Evolutionary conservation across 192 early-diverging fungal genomes (phyloP), one percentile per base, ranked within the genome.

Genomic region (Coemansia sp.): DNA sequence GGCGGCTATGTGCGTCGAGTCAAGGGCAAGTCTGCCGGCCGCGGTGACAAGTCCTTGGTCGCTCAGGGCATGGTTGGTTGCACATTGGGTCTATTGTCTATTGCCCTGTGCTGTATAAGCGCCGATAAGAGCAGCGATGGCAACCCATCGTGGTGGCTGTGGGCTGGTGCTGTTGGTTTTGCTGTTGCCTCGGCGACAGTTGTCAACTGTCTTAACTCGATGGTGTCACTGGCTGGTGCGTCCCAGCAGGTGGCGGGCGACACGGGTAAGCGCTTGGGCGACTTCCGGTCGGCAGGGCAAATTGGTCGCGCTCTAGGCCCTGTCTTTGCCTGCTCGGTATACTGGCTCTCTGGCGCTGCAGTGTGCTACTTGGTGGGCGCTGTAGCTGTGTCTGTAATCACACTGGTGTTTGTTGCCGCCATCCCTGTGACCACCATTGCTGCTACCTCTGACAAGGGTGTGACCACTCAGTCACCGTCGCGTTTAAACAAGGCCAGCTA

Each of bases 181-280:
- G 93, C 96, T 0, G 85, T 99, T 53, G 95, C 97, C 0, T 93
- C 91, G 66, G 97, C 95, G 12, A 99, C 97, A 0, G 97, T 99
- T 0, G 96, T 97, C 40, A 98, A 93, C 72, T 92, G 90, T 52
- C 77, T 99, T 43, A 99, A 94, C 53, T 79, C 85, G 20, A 76
- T 86, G 58, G 85, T 83, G 5, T 86, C 85, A 50, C 46, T 86
- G 53, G 75, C 69, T 3, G 79, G 71, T 41, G 68, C 13, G 27
- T 52, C 24, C 9, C 22, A 49, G 43, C 20, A 11, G 12, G 41
- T 29, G 31, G 69, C 47, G 3, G 60, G 38, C 5, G 75, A 84
- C 4, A 90, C 88, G 31, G 95, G 97, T 29, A 77, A 87, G 27
- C 86, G 91, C 0, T 81, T 99, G 27, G 97, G 97, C 38, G 75